Percentiles rank a stretch among this genome's conserved stretches.
phyloP scores from a whole-genome alignment of 176 grass and related monocot species.

The maize (Zea mays) region DNA sequence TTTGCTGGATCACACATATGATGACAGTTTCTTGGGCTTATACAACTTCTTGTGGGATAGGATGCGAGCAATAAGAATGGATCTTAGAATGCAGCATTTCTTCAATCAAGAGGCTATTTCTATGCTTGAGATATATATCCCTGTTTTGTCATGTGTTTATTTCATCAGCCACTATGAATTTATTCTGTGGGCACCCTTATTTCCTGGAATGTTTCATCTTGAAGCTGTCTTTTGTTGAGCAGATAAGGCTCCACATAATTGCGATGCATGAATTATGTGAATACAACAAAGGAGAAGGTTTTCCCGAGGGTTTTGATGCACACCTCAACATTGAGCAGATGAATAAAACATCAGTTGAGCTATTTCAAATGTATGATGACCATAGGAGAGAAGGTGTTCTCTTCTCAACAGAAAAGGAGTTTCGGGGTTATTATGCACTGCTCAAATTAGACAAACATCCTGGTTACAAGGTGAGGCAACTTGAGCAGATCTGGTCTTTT shows the following conservation, averaged over 20 bases:
- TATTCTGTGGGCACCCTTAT: background rate
- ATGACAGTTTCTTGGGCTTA: conserved; percentile 72
- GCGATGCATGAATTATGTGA: conserved; percentile 96
- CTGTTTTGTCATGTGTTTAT: too few relatives aligned
- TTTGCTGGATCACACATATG: conserved; percentile 80
- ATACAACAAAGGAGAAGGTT: conserved; percentile 90
- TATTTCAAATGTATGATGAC: conserved; percentile 98
- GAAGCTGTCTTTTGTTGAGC: conserved; percentile 34
- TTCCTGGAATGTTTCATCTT: conserved; percentile 17
- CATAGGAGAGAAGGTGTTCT: conserved; percentile 77
- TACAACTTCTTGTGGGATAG: conserved; percentile 99
- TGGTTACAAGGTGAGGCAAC: conserved; percentile 79
- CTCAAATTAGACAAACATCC: conserved; percentile 98
- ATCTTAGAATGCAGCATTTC: conserved; percentile 98
- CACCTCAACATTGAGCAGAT: conserved; percentile 99
- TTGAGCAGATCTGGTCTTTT: conserved; percentile 14
- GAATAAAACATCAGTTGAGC: conserved; percentile 94
- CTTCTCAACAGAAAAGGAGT: conserved; percentile 80
- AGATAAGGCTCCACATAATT: conserved; percentile 95
- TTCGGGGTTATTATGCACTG: conserved; percentile 96
- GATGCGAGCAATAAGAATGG: conserved; percentile 97
- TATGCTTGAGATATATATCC: too few relatives aligned
- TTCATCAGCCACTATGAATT: conserved; percentile 25
- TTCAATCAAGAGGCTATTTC: conserved; percentile 76
- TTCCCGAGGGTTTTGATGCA: conserved; percentile 95